A percentile compares a stretch with the other conserved stretches of the same genome.
phyloP scores from a whole-genome alignment of 2,329 filamentous ascomycete genomes.

The Fusarium keratoplasticum region DNA sequence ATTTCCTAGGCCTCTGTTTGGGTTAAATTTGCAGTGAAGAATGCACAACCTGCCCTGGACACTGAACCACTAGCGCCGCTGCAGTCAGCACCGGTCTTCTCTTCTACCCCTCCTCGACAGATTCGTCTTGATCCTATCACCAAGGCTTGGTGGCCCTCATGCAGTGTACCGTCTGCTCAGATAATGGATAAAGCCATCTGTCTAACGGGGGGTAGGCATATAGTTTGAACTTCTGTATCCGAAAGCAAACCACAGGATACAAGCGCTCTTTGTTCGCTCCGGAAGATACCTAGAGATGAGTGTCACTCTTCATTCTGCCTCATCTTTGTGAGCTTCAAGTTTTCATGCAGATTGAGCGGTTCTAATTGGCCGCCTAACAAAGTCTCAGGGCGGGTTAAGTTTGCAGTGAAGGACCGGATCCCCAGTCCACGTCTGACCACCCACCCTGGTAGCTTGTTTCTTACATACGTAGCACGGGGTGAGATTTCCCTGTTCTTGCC shows the following conservation, averaged over 20 bases:
- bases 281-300: neutral
- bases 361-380: neutral
- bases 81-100: no score
- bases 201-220: neutral
- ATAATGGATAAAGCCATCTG: neutral
- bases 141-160: neutral
- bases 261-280: neutral
- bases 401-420: neutral
- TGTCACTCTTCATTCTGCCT: neutral
- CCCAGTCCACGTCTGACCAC: no score
- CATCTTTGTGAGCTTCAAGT: neutral
- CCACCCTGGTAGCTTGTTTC: no score
- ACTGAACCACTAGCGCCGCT: no score
- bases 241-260: neutral
- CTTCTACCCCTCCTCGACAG: no score
- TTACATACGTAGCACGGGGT: no score
- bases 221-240: neutral
- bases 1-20: neutral
- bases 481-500: neutral
- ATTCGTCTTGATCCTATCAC: no score
- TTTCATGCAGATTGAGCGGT: neutral
- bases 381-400: neutral
- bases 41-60: no score
- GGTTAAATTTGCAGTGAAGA: neutral
- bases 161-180: neutral